Percentiles rank a stretch among this genome's conserved stretches.
These are phyloP conservation scores for Helotiales sp. DNA, from an alignment of 2,329 filamentous ascomycete species.

Conservation along the genomic window DNA sequence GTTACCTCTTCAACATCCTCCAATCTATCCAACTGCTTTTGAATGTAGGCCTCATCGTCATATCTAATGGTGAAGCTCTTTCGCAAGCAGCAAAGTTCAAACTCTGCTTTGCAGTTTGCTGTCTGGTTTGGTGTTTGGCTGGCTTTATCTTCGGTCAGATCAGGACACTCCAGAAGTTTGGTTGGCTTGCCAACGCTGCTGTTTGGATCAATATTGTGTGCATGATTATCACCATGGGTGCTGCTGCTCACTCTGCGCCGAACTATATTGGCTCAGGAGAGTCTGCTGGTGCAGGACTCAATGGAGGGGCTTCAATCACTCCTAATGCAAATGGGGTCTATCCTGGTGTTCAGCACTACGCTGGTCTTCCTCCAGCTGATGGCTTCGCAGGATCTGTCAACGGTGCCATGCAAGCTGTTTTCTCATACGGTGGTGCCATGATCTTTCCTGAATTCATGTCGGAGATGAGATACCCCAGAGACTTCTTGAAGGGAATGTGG, in stretches of 20 bases:
- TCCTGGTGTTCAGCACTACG: conserved; percentile 17
- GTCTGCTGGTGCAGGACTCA: conserved; percentile 40
- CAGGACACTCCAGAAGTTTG: conserved; percentile 52
- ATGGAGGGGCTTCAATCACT: conserved; percentile 40
- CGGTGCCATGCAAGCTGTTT: conserved; percentile 2
- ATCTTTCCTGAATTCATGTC: conserved; percentile 57
- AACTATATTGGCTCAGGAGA: conserved; percentile 41
- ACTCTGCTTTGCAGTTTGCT: conserved; percentile 53
- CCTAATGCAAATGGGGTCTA: conserved; percentile 36
- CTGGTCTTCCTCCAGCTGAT: neutral
- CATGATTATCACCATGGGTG: conserved; percentile 56
- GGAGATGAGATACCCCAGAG: conserved; percentile 45
- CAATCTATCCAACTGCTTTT: conserved; percentile 49
- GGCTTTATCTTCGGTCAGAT: conserved; percentile 56
- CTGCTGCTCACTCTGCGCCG: conserved; percentile 47
- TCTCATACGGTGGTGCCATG: conserved; percentile 53
- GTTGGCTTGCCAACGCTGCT: conserved; percentile 54
- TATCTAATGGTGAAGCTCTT: conserved; percentile 52
- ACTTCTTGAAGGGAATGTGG: conserved; percentile 44
- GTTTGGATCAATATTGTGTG: conserved; percentile 56
- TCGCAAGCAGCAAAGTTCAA: conserved; percentile 49
- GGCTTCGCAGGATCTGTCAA: conserved; percentile 1
- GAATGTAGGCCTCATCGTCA: conserved; percentile 50
- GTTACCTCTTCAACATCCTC: conserved; percentile 6
- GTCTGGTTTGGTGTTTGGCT: conserved; percentile 47